Percentiles rank a stretch among this genome's conserved stretches.
phyloP scores from a whole-genome alignment of 2,329 filamentous ascomycete species.

The Aspergillus pseudoviridinutans region DNA sequence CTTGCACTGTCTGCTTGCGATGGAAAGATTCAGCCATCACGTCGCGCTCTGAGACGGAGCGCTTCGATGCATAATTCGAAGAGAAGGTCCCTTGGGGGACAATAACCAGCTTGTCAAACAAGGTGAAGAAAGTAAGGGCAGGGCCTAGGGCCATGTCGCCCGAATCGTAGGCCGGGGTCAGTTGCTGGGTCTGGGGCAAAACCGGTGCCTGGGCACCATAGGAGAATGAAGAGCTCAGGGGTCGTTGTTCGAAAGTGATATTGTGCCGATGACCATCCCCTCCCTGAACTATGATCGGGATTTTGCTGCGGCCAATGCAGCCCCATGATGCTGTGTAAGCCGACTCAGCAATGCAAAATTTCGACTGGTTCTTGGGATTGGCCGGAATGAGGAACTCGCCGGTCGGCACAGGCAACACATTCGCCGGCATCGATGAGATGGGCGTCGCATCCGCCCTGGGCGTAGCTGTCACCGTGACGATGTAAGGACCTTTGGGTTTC shows the following conservation, averaged over 20 bases:
- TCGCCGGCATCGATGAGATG: constrained; percentile 43
- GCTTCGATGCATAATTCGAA: constrained; percentile 24
- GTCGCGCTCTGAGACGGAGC: constrained; percentile 24
- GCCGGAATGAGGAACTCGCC: constrained; percentile 49
- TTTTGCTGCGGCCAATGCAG: constrained; percentile 38
- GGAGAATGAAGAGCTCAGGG: constrained; percentile 40
- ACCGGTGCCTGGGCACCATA: constrained; percentile 61
- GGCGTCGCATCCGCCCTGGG: constrained; percentile 50
- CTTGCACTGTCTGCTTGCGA: constrained; percentile 42
- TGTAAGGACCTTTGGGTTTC: constrained; percentile 21
- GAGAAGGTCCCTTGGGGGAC: constrained; percentile 37
- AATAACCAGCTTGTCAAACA: constrained; percentile 63
- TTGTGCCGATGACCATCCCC: constrained; percentile 20
- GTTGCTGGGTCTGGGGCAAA: constrained; percentile 43
- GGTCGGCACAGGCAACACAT: constrained; percentile 46
- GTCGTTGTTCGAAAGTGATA: constrained; percentile 38
- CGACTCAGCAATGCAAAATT: constrained; percentile 46
- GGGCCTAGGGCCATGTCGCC: constrained; percentile 55
- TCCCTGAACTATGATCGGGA: constrained; percentile 31
- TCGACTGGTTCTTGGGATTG: constrained; percentile 44
- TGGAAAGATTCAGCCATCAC: constrained; percentile 20
- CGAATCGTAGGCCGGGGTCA: constrained; percentile 56
- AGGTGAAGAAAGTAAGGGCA: constrained; percentile 59
- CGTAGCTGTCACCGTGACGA: constrained; percentile 47
- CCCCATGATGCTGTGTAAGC: constrained; percentile 50